Percentiles rank a stretch among this genome's conserved stretches.
phyloP scores from a whole-genome alignment of 1,139 yeast genomes.

The Scheffersomyces segobiensis region DNA sequence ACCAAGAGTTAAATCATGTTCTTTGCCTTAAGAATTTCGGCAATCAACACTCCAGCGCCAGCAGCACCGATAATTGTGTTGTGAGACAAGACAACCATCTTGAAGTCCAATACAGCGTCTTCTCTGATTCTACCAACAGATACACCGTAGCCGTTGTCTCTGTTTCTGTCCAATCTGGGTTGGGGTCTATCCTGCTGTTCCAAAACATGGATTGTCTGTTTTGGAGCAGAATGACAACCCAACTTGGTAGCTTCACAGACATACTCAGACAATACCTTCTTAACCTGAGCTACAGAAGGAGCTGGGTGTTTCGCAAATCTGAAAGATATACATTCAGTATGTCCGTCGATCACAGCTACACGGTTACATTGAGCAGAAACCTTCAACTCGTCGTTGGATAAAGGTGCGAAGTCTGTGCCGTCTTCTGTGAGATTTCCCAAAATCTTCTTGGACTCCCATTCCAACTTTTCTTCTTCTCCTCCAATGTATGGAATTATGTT shows the following conservation, averaged over 20 bases:
- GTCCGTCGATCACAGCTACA: conserved; percentile 97
- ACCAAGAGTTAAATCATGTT: conserved; percentile 52
- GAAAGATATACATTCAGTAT: conserved; percentile 90
- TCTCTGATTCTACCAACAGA: conserved; percentile 93
- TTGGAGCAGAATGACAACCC: conserved; percentile 90
- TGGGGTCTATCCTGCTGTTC: conserved; percentile 96
- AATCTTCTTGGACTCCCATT: conserved; percentile 97
- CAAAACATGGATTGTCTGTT: conserved; percentile 84
- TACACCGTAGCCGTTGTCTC: conserved; percentile 93
- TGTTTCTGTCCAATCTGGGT: conserved; percentile 94
- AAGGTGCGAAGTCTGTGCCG: conserved; percentile 58
- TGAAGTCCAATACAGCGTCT: conserved; percentile 89
- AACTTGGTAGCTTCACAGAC: conserved; percentile 79
- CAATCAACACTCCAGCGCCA: conserved; percentile 97
- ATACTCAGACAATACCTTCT: conserved; percentile 67
- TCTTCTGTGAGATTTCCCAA: conserved; percentile 63
- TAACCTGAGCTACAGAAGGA: conserved; percentile 81
- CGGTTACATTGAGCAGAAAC: conserved; percentile 97
- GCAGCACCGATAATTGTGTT: conserved; percentile 99
- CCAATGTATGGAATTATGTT: conserved; percentile 92
- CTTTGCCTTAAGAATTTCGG: conserved; percentile 82
- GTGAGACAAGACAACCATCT: conserved; percentile 95
- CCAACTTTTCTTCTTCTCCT: conserved; percentile 98
- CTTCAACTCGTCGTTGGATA: conserved; percentile 69
- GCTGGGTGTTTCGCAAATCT: conserved; percentile 80